These are phyloP conservation scores for Paramecium biaurelia DNA, from an alignment of 73 alveolate genomes.

Conservation along the genomic window DNA sequence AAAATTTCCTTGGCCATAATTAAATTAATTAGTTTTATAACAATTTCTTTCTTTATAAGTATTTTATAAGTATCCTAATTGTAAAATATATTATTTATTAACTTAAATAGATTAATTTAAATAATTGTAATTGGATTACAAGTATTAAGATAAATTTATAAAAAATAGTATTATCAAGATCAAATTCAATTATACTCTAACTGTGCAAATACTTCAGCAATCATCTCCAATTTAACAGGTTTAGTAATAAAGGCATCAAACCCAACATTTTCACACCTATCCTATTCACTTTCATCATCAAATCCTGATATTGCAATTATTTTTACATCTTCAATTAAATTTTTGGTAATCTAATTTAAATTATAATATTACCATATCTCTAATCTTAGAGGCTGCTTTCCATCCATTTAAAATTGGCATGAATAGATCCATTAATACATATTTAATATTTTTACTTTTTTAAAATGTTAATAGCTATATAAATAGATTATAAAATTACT, in stretches of 20 bases:
- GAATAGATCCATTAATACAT: constrained; percentile 23
- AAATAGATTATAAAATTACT: neutral
- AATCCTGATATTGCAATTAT: constrained; percentile 13
- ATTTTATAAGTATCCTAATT: neutral
- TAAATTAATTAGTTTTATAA: neutral
- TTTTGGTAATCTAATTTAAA: neutral
- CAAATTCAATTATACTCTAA: neutral
- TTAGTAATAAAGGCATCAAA: constrained; percentile 30
- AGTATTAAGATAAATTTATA: neutral
- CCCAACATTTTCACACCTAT: constrained; percentile 31
- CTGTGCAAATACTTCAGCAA: constrained; percentile 45
- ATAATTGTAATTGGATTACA: neutral
- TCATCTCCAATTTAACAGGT: constrained; percentile 6
- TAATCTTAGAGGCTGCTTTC: constrained; percentile 11
- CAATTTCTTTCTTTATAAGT: neutral
- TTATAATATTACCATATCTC: neutral
- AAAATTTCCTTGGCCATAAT: neutral
- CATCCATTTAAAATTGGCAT: constrained; percentile 66
- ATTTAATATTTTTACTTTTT: neutral
- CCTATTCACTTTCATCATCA: constrained; percentile 48
- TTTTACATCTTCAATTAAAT: neutral
- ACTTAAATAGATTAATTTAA: no score
- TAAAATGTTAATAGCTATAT: neutral
- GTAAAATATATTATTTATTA: neutral
- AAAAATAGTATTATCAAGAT: neutral